Percentiles rank a stretch among this genome's conserved stretches.
phyloP scores from a whole-genome alignment of 495 filamentous ascomycete genomes.

The Penicillium maclennaniae region DNA sequence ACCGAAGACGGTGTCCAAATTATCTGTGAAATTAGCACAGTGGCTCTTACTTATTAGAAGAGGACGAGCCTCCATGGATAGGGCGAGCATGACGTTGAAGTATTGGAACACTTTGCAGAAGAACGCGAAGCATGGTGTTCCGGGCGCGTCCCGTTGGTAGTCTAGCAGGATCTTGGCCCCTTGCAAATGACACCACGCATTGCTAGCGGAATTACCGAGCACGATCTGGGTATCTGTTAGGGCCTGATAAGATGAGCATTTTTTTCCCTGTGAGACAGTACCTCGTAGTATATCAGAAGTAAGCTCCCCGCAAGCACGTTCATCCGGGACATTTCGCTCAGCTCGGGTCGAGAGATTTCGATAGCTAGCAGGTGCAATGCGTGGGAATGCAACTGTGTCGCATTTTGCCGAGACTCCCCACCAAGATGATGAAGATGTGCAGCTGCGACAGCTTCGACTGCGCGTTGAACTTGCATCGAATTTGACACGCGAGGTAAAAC shows the following conservation, averaged over 20 bases:
- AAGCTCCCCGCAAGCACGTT: conserved; percentile 8
- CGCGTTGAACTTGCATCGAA: conserved; percentile 7
- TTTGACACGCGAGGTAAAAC: conserved; percentile 1
- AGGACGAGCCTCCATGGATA: conserved; percentile 6
- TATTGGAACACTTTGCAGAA: conserved; percentile 12
- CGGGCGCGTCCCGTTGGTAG: background rate
- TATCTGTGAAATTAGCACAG: background rate
- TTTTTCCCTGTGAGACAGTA: background rate
- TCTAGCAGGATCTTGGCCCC: conserved; percentile 7
- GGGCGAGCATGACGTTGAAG: conserved; percentile 14
- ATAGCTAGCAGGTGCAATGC: conserved; percentile 3
- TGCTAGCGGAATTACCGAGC: conserved; percentile 7
- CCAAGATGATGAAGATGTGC: conserved; percentile 11
- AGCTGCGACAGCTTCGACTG: conserved; percentile 11
- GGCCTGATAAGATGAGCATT: too few species aligned
- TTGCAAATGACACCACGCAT: conserved; percentile 12
- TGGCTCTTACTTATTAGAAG: background rate
- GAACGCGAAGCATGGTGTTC: background rate
- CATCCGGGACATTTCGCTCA: background rate
- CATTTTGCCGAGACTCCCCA: background rate
- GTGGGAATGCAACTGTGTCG: conserved; percentile 7
- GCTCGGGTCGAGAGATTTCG: conserved; percentile 2
- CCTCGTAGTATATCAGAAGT: conserved; percentile 14
- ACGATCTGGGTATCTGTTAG: conserved; percentile 3
- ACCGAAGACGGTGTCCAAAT: conserved; percentile 10